Conservation (phyloP, 1,284 basidiomycete species). For the Cryptococcus sp. region DNA sequence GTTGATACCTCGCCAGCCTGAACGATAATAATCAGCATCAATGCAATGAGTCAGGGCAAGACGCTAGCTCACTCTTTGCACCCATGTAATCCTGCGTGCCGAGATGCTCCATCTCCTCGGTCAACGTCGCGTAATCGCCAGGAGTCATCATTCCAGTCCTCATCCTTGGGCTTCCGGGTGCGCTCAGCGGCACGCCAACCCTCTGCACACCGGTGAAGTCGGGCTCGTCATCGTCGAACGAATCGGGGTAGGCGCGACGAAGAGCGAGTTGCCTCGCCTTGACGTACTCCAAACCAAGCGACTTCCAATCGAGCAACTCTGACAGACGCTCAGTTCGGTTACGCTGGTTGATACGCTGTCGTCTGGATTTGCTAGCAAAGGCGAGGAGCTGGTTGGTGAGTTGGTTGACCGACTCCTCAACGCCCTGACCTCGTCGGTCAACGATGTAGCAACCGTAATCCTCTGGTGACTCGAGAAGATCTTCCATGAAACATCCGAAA, state of each 20-base stretch:
- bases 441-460: constrained; percentile 89
- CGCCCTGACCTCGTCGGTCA: constrained; percentile 83
- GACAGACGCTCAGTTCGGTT: constrained; percentile 93
- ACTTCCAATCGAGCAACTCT: constrained; percentile 97
- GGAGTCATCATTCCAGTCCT: constrained; percentile 77
- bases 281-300: constrained; percentile 92
- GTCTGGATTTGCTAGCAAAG: constrained; percentile 85
- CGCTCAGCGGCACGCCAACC: constrained; percentile 67
- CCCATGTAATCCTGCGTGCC: constrained; percentile 87
- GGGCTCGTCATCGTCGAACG: constrained; percentile 71
- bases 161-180: constrained; percentile 83
- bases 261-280: constrained; percentile 92
- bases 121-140: constrained; percentile 82
- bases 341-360: constrained; percentile 96
- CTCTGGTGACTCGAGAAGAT: constrained; percentile 85
- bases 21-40: too few species aligned
- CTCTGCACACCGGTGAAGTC: constrained; percentile 68
- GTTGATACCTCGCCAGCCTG: constrained; percentile 53
- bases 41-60: constrained; percentile 9
- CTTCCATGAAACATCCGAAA: constrained; percentile 98
- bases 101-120: constrained; percentile 89
- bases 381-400: constrained; percentile 67
- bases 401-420: constrained; percentile 85
- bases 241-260: constrained; percentile 91
- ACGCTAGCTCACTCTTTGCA: constrained; percentile 63